Evolutionary conservation across 192 early-diverging fungal species (phyloP).

Genomic region (Gonapodya prolifera): DNA sequence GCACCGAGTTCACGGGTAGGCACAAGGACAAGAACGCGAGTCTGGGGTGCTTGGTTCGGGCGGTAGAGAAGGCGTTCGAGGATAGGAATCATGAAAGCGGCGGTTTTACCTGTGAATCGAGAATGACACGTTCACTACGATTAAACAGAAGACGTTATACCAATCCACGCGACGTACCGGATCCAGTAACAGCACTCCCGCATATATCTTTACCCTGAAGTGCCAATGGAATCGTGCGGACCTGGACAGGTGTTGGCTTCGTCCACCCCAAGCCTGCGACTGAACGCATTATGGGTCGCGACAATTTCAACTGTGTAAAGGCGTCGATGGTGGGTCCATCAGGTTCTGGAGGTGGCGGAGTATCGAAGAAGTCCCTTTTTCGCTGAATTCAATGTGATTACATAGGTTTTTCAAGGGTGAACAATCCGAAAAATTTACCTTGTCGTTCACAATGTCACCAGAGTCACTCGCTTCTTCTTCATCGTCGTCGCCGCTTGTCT

Average conservation of each 20-base stretch:
- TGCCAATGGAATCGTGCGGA: constrained; percentile 80
- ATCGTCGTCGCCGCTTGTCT: constrained; percentile 16
- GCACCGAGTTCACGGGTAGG: constrained; percentile 97
- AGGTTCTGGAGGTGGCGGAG: constrained; percentile 21
- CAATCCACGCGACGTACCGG: constrained; percentile 33
- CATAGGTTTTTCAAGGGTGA: not conserved
- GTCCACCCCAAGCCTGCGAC: constrained; percentile 77
- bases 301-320: constrained; percentile 84
- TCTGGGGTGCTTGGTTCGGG: constrained; percentile 61
- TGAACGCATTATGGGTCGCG: constrained; percentile 88
- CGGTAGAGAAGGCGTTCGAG: constrained; percentile 88
- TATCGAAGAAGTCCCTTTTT: constrained; percentile 47
- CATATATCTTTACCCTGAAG: constrained; percentile 95
- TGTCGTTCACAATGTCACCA: constrained; percentile 19
- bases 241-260: constrained; percentile 91
- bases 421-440: constrained; percentile 13
- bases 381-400: constrained; percentile 9
- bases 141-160: too few relatives aligned
- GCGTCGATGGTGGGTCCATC: constrained; percentile 36
- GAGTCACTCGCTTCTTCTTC: constrained; percentile 8
- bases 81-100: constrained; percentile 90
- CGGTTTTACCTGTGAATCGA: constrained; percentile 71
- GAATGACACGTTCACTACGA: too few relatives aligned
- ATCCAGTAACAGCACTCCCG: constrained; percentile 94
- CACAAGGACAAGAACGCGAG: constrained; percentile 80